These are phyloP conservation scores for Ogataea nonfermentans DNA, from an alignment of 805 yeast genomes.

Conservation along the genomic window DNA sequence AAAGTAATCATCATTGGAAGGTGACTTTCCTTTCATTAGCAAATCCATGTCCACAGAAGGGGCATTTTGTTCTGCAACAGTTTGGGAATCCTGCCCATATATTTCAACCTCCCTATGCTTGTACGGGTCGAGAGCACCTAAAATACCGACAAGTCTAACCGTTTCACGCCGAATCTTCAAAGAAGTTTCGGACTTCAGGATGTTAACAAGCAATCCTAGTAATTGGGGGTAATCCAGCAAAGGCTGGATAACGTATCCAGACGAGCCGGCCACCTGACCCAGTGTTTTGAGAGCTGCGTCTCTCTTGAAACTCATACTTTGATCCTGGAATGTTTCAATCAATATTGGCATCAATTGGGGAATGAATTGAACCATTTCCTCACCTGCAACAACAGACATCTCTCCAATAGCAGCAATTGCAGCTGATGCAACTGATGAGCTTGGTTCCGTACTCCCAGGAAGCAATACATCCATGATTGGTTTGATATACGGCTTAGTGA, in stretches of 20 bases:
- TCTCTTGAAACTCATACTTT: slow-evolving; percentile 80
- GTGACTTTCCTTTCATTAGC: slow-evolving; percentile 91
- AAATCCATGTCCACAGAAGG: slow-evolving; percentile 89
- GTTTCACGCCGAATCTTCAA: slow-evolving; percentile 79
- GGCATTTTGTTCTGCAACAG: slow-evolving; percentile 70
- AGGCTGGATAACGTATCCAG: slow-evolving; percentile 96
- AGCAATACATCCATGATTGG: slow-evolving; percentile 85
- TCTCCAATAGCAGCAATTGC: slow-evolving; percentile 88
- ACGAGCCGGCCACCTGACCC: slow-evolving; percentile 84
- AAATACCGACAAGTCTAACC: slow-evolving; percentile 81
- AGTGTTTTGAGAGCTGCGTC: slow-evolving; percentile 86
- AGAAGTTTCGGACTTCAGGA: slow-evolving; percentile 77
- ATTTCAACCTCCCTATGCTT: slow-evolving; percentile 90
- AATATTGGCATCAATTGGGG: slow-evolving; percentile 82
- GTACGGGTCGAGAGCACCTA: slow-evolving; percentile 97
- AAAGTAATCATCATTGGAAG: slow-evolving; percentile 87
- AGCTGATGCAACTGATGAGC: slow-evolving; percentile 82
- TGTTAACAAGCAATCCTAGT: slow-evolving; percentile 74
- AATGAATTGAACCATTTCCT: slow-evolving; percentile 70
- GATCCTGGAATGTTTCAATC: slow-evolving; percentile 86
- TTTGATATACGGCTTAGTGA: slow-evolving; percentile 87
- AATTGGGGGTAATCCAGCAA: slow-evolving; percentile 87
- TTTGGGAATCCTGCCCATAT: slow-evolving; percentile 32
- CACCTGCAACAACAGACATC: slow-evolving; percentile 83
- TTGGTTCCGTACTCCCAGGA: slow-evolving; percentile 68